These are phyloP conservation scores for Fusarium sp. DNA, from an alignment of 2,329 filamentous ascomycete genomes.

Conservation along the genomic window DNA sequence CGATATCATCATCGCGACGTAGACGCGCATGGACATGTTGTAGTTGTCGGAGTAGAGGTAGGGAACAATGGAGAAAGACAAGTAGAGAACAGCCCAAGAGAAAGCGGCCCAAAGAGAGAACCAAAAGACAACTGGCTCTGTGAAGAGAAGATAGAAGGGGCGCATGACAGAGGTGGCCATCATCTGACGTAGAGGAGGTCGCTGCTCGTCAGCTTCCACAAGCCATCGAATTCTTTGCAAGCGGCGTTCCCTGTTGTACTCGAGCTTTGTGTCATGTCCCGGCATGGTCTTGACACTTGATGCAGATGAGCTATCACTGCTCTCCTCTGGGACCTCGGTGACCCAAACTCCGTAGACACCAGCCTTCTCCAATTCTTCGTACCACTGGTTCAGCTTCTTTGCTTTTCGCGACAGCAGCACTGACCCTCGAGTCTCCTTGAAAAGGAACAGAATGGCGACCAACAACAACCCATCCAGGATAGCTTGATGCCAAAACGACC, in stretches of 20 bases:
- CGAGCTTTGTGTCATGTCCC: slow-evolving; percentile 14
- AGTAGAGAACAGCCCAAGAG: slow-evolving; percentile 89
- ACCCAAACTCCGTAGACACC: slow-evolving; percentile 70
- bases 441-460: slow-evolving; percentile 75
- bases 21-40: slow-evolving; percentile 77
- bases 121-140: slow-evolving; percentile 84
- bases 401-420: slow-evolving; percentile 86
- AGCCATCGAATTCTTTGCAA: slow-evolving; percentile 79
- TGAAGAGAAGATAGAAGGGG: slow-evolving; percentile 83
- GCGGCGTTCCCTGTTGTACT: slow-evolving; percentile 22
- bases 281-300: slow-evolving; percentile 41
- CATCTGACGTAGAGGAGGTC: slow-evolving; percentile 77
- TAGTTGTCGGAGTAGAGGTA: slow-evolving; percentile 80
- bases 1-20: slow-evolving; percentile 79
- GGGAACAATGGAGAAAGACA: slow-evolving; percentile 86
- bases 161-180: slow-evolving; percentile 81
- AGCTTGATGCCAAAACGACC: slow-evolving; percentile 90
- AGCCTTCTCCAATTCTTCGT: slow-evolving; percentile 77
- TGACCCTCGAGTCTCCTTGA: slow-evolving; percentile 86
- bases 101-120: slow-evolving; percentile 94
- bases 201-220: slow-evolving; percentile 83
- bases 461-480: slow-evolving; percentile 76
- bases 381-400: slow-evolving; percentile 81
- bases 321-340: slow-evolving; percentile 18
- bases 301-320: slow-evolving; percentile 37